Evolutionary conservation across 164 flowering plant genomes (phyloP).

Genomic region (Pachysandra terminalis): DNA sequence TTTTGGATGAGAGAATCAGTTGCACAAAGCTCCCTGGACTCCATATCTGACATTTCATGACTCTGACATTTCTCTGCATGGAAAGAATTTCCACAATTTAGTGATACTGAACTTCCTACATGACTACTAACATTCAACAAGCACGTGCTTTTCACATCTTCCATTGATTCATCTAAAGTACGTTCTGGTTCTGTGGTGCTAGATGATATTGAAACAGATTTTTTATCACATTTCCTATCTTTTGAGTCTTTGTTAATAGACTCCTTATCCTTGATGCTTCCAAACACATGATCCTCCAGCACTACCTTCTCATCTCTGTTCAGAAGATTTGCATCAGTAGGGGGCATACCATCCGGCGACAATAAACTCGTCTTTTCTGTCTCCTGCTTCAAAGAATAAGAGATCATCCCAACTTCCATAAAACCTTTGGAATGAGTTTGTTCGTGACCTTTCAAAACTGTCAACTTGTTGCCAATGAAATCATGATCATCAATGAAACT

Average conservation of each 20-base stretch:
- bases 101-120: conserved; percentile 2
- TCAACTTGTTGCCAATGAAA: not conserved
- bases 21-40: not conserved
- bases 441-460: not conserved
- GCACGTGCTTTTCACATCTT: not conserved
- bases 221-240: not conserved
- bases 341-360: not conserved
- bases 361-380: not conserved
- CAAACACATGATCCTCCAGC: not conserved
- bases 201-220: not conserved
- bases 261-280: not conserved
- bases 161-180: not conserved
- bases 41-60: not conserved
- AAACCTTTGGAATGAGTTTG: not conserved
- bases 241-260: not conserved
- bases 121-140: conserved; percentile 1
- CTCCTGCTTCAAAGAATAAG: not conserved
- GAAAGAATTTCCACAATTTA: not conserved
- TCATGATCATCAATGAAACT: not conserved
- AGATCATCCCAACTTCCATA: conserved; percentile 1
- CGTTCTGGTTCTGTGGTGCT: not conserved
- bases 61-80: conserved; percentile 3
- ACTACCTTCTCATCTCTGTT: not conserved
- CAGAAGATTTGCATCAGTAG: not conserved
- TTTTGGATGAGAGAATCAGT: conserved; percentile 3